These are phyloP conservation scores for Leptographium wingfieldii DNA, from an alignment of 2,329 filamentous ascomycete genomes.

Conservation along the genomic window DNA sequence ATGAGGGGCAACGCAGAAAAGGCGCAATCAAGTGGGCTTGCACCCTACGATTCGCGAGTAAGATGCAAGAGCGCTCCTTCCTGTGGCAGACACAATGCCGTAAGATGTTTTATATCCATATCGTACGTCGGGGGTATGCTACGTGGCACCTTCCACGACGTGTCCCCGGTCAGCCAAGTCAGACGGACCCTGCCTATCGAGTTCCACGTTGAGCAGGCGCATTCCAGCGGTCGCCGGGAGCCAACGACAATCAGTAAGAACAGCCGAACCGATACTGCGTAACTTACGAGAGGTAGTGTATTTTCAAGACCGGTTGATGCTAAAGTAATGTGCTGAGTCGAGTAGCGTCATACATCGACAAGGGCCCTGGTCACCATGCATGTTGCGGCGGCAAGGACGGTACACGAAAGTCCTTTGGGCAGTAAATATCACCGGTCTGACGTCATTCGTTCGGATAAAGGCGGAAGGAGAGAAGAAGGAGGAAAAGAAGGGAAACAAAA, in stretches of 20 bases:
- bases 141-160: slow-evolving; percentile 11
- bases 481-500: not conserved
- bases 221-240: not conserved
- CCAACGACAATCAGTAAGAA: not conserved
- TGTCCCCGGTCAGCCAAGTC: slow-evolving; percentile 7
- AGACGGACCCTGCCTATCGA: not conserved
- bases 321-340: not conserved
- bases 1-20: not conserved
- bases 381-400: not conserved
- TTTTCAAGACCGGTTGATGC: no score
- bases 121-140: slow-evolving; percentile 5
- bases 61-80: not conserved
- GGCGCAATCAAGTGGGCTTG: not conserved
- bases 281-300: not conserved
- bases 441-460: not conserved
- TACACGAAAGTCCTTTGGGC: not conserved
- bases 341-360: not conserved
- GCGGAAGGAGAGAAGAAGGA: not conserved
- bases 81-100: not conserved
- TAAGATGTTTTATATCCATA: not conserved
- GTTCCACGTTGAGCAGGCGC: not conserved
- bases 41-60: not conserved
- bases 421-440: not conserved
- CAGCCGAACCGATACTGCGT: not conserved
- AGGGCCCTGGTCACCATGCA: not conserved